Base-by-base conservation (phyloP, 441 rosid species). In the Populus tomentosa region DNA sequence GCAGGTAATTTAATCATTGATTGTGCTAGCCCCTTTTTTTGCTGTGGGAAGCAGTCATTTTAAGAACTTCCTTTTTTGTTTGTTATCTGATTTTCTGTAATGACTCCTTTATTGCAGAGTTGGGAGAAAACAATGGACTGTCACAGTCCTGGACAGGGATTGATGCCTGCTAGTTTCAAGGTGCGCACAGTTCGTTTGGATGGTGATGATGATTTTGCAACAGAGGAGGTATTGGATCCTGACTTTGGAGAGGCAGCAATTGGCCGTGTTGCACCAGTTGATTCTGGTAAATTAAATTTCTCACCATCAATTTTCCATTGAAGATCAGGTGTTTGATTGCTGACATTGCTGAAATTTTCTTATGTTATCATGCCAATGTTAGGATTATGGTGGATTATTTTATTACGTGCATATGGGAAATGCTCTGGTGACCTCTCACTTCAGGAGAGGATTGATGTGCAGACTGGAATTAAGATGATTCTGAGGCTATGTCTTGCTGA, bases 101-200 rank as follows among this genome's bases (percentile, higher is more conserved):
- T 75, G 64, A 38, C 59, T 9, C 24, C 50, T 65, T 24, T 33
- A 36, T 71, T 74, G 23, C 81, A 93, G 98, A 95, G 98, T 77
- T 93, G 98, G 98, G 98, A 93, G 88, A 95, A 95, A 85, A 95
- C 98, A 6, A 94, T 95, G 85, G 98, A 95, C 82, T 95, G 98
- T 83, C 93, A 95, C 81, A 95, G 98, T 86, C 98, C 97, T 59
- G 98, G 98, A 32, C 98, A 95, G 77, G 98, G 98, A 23, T 82
- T 95, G 85, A 95, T 95, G 98, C 98, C 98, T 81, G 94, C 98
- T 64, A 95, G 98, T 89, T 95, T 93, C 79, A 93, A 95, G 87
- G 98, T 95, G 56, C 92, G 94, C 28, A 91, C 94, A 0, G 90
- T 95, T 82, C 94, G 91, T 24, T 84, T 91, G 69, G 95, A 87